These are phyloP conservation scores for Mycothermus thermophilus DNA, from an alignment of 495 filamentous ascomycete species.

Conservation along the genomic window DNA sequence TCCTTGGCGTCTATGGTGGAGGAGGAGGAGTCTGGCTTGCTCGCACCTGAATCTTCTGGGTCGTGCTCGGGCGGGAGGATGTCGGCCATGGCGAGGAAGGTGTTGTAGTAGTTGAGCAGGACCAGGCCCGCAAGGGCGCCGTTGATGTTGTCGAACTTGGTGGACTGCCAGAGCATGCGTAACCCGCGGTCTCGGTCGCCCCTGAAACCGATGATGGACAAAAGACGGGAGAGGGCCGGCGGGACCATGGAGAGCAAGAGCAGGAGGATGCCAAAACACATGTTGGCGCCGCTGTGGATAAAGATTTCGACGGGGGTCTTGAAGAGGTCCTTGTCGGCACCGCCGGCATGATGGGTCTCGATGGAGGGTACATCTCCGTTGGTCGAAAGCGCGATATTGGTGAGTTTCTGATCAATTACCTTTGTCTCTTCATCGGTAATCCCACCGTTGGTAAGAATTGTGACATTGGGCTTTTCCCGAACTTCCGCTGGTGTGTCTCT, in stretches of 20 bases:
- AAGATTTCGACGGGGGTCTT: slow-evolving; percentile 66
- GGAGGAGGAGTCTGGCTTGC: slow-evolving; percentile 1
- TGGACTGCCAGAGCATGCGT: slow-evolving; percentile 81
- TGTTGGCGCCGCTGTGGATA: slow-evolving; percentile 71
- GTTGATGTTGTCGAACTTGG: slow-evolving; percentile 76
- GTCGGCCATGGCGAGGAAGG: slow-evolving; percentile 70
- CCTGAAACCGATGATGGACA: slow-evolving; percentile 81
- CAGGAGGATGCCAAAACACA: slow-evolving; percentile 78
- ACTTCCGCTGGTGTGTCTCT: too few species aligned
- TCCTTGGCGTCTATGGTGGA: slow-evolving; percentile 1
- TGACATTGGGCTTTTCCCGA: too few species aligned
- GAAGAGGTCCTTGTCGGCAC: slow-evolving; percentile 40
- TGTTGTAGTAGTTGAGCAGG: slow-evolving; percentile 77
- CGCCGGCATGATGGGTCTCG: too few species aligned
- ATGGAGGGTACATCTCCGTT: too few species aligned
- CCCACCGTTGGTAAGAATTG: slow-evolving; percentile 12
- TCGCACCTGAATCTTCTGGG: slow-evolving; percentile 27
- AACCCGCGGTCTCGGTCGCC: slow-evolving; percentile 79
- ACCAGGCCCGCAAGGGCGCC: slow-evolving; percentile 77
- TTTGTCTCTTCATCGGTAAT: too few species aligned
- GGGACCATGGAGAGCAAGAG: slow-evolving; percentile 83
- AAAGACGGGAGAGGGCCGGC: slow-evolving; percentile 68
- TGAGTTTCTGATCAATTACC: slow-evolving; percentile 11
- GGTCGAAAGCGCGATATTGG: slow-evolving; percentile 3
- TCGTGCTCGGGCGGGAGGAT: slow-evolving; percentile 56